phyloP scores from a whole-genome alignment of 192 early-diverging fungal genomes.

The Coemansia sp. region DNA sequence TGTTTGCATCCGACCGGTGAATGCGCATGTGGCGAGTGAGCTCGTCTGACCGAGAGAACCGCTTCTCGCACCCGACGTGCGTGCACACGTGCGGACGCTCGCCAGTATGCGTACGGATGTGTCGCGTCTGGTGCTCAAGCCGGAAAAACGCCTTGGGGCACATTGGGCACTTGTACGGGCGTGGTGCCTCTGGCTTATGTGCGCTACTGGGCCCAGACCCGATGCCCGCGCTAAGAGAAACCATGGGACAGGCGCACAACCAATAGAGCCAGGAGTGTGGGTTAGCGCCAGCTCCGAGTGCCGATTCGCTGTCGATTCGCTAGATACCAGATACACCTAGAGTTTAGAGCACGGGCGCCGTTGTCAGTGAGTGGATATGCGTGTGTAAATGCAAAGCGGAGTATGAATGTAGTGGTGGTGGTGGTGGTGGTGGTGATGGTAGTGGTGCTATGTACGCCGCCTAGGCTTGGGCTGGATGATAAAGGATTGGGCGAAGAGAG shows the following conservation, averaged over 20 bases:
- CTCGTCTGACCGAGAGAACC: constrained; percentile 77
- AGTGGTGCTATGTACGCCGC: not conserved
- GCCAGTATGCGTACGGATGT: constrained; percentile 83
- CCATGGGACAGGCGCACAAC: constrained; percentile 16
- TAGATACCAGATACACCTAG: not conserved
- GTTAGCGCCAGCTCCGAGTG: not conserved
- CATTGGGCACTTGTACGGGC: constrained; percentile 73
- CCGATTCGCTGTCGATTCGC: constrained; percentile 2
- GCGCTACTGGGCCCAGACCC: not conserved
- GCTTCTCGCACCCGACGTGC: constrained; percentile 73
- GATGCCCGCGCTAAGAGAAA: constrained; percentile 13
- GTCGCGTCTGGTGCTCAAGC: constrained; percentile 76
- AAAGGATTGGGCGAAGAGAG: not conserved
- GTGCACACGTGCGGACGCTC: constrained; percentile 80
- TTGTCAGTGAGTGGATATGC: not conserved
- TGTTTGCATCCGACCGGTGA: constrained; percentile 40
- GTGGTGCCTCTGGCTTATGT: constrained; percentile 52
- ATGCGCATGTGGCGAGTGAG: constrained; percentile 69
- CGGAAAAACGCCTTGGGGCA: constrained; percentile 74
- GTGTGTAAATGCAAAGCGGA: not conserved
- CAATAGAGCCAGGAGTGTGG: not conserved
- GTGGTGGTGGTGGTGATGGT: too few relatives aligned
- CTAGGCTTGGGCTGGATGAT: not conserved
- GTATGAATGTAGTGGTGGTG: not conserved
- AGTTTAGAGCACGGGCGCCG: not conserved